These are phyloP conservation scores for Kwoniella pini DNA, from an alignment of 768 basidiomycete species.

Conservation along the genomic window DNA sequence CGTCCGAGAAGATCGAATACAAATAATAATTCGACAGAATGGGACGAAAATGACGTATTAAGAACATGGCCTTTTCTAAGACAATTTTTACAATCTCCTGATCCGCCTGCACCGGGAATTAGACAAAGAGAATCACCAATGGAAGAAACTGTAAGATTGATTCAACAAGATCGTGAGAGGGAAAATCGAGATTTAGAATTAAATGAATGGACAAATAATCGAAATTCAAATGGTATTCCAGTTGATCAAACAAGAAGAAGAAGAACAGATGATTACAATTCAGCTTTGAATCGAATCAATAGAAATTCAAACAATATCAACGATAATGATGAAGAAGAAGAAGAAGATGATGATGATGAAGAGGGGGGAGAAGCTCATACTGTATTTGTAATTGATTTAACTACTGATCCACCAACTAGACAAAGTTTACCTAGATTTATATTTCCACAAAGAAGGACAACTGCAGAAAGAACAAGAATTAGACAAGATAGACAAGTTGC, in stretches of 20 bases:
- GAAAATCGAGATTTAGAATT: not conserved
- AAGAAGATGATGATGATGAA: not conserved
- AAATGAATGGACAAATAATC: not conserved
- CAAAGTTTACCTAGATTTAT: conserved; percentile 6
- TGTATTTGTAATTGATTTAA: conserved; percentile 18
- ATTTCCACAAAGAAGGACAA: conserved; percentile 2
- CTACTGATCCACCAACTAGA: not conserved
- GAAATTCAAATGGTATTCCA: no score
- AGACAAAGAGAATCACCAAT: not conserved
- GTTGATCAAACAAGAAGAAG: not conserved
- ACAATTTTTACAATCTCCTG: not conserved
- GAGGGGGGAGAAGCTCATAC: conserved; percentile 4
- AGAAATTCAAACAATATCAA: not conserved
- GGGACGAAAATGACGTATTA: conserved; percentile 1
- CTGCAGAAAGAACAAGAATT: conserved; percentile 6
- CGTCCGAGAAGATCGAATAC: no score
- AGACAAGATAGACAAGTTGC: conserved; percentile 14
- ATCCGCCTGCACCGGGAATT: not conserved
- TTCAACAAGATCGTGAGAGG: not conserved
- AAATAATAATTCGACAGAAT: not conserved
- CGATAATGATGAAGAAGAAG: not conserved
- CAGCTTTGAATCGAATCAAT: not conserved
- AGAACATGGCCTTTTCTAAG: conserved; percentile 7
- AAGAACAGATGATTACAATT: not conserved
- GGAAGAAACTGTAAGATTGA: conserved; percentile 3